A percentile compares a stretch with the other conserved stretches of the same genome.
Conservation (phyloP, 2,329 filamentous ascomycete genomes). For the Fusarium torulosum region DNA sequence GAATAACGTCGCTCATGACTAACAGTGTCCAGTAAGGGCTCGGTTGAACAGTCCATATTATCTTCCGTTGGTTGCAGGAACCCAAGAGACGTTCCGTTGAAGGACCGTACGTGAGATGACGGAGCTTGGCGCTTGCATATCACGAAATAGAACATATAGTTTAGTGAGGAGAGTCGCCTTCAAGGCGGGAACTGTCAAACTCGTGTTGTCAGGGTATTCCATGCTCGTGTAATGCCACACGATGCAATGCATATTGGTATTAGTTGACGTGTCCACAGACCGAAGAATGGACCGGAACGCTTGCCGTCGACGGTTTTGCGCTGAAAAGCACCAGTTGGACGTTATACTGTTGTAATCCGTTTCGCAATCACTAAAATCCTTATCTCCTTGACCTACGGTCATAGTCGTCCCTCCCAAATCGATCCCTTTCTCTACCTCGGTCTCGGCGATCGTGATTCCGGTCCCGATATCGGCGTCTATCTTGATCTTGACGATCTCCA, state of each 20-base stretch:
- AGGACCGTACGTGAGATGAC: slow-evolving; percentile 31
- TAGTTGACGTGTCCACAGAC: slow-evolving; percentile 31
- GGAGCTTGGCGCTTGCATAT: slow-evolving; percentile 22
- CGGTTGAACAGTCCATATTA: slow-evolving; percentile 15
- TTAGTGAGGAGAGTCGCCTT: slow-evolving; percentile 8
- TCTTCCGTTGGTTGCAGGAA: slow-evolving; percentile 22
- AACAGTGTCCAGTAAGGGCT: slow-evolving; percentile 6
- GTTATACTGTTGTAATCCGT: slow-evolving; percentile 34
- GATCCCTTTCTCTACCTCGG: slow-evolving; percentile 40
- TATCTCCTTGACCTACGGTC: slow-evolving; percentile 42
- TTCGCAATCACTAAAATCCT: slow-evolving; percentile 24
- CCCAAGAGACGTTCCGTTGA: slow-evolving; percentile 18
- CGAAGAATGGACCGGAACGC: slow-evolving; percentile 22
- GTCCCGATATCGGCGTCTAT: slow-evolving; percentile 49
- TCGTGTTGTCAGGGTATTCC: slow-evolving; percentile 35
- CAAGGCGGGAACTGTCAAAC: slow-evolving; percentile 28
- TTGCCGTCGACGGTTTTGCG: slow-evolving; percentile 30
- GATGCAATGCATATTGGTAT: slow-evolving; percentile 32
- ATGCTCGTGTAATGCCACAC: slow-evolving; percentile 37
- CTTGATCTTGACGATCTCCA: slow-evolving; percentile 44
- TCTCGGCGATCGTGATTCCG: slow-evolving; percentile 47
- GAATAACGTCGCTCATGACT: slow-evolving; percentile 32
- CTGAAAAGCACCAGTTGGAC: slow-evolving; percentile 19
- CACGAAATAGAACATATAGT: slow-evolving; percentile 15
- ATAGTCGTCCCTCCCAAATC: slow-evolving; percentile 41